phyloP scores from a whole-genome alignment of 768 basidiomycete species.

The Kwoniella sp. region DNA sequence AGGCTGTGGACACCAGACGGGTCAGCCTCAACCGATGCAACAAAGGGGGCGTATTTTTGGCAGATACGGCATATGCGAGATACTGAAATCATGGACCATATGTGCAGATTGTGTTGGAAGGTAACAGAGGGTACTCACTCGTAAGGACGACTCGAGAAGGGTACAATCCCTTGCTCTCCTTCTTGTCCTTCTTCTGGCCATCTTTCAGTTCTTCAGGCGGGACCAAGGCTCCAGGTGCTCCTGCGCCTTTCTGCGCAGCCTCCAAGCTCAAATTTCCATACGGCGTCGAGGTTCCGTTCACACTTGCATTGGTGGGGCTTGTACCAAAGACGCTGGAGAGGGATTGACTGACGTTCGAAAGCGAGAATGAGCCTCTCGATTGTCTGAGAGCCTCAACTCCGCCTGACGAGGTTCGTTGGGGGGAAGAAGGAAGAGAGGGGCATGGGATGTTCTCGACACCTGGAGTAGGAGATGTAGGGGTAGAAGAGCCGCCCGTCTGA shows the following conservation, averaged over 20 bases:
- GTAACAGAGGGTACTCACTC: slow-evolving; percentile 16
- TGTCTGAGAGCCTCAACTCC: slow-evolving; percentile 32
- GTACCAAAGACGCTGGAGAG: background rate
- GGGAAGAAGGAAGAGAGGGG: slow-evolving; percentile 19
- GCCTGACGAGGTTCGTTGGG: slow-evolving; percentile 20
- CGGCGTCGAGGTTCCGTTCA: slow-evolving; percentile 28
- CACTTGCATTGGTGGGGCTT: slow-evolving; percentile 6
- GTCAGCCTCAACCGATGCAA: too few relatives aligned
- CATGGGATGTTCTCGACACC: slow-evolving; percentile 29
- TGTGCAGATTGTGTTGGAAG: too few relatives aligned
- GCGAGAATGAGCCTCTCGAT: slow-evolving; percentile 21
- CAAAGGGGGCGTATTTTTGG: too few relatives aligned
- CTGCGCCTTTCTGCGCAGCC: slow-evolving; percentile 27
- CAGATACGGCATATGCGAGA: too few relatives aligned
- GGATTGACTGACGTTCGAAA: background rate
- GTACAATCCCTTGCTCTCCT: slow-evolving; percentile 24
- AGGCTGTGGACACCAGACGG: slow-evolving; percentile 59
- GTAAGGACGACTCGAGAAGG: slow-evolving; percentile 30
- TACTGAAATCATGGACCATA: background rate
- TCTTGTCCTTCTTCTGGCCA: slow-evolving; percentile 19
- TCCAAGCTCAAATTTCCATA: slow-evolving; percentile 40
- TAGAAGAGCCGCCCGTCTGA: slow-evolving; percentile 14
- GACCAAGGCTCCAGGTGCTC: slow-evolving; percentile 29
- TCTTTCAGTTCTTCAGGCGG: slow-evolving; percentile 19
- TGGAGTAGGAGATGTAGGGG: slow-evolving; percentile 8